Conservation (phyloP, 1,284 basidiomycete species). For the Trametes hirsuta region DNA sequence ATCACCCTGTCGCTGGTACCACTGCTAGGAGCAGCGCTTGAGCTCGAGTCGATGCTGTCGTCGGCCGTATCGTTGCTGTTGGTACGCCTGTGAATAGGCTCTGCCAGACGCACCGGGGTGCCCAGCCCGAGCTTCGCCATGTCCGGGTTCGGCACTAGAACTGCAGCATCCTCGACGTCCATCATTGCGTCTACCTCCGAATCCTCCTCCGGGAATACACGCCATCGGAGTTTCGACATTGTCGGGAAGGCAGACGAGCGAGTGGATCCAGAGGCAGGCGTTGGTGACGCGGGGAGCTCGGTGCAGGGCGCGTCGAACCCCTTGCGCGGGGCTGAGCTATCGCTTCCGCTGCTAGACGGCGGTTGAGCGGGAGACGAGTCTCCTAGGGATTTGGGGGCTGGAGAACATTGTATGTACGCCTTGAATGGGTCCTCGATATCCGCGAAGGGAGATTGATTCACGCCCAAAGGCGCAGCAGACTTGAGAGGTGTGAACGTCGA, state of each 20-base stretch:
- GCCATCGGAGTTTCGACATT: constrained; percentile 3
- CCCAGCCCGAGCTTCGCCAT: neutral
- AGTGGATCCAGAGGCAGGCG: neutral
- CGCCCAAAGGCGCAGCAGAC: neutral
- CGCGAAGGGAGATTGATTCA: neutral
- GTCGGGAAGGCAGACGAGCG: neutral
- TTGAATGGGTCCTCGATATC: constrained; percentile 13
- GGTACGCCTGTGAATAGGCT: neutral
- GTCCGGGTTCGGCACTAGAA: neutral
- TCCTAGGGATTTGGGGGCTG: constrained; percentile 1
- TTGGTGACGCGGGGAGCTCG: neutral
- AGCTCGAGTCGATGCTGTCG: neutral
- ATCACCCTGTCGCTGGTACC: constrained; percentile 3
- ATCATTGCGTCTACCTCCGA: constrained; percentile 3
- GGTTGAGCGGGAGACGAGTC: constrained; percentile 8
- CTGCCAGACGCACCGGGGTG: constrained; percentile 1
- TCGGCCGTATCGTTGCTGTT: constrained; percentile 9
- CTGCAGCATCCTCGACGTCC: neutral
- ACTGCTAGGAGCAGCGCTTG: constrained; percentile 4
- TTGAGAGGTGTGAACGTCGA: neutral
- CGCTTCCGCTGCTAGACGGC: constrained; percentile 9
- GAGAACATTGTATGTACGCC: constrained; percentile 8
- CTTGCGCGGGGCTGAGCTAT: neutral
- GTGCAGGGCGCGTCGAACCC: neutral
- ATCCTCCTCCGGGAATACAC: constrained; percentile 1